Base-by-base conservation (phyloP, 73 alveolate species). In the Paramecium bursaria region DNA sequence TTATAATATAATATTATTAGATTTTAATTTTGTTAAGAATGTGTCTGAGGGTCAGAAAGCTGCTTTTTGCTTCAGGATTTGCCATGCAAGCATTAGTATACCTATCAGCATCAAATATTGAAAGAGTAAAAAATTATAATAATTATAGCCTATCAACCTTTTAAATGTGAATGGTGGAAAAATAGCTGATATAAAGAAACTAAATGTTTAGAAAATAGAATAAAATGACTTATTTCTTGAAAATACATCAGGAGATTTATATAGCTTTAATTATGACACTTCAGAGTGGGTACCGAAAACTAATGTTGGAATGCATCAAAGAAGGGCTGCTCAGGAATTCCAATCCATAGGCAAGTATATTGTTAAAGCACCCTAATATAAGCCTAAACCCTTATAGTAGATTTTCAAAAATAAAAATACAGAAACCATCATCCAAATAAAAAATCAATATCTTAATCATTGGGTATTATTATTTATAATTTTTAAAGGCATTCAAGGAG, bases 281-380 rank as follows among this genome's bases (percentile, higher is more conserved):
- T 85, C 92, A 25, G 90, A 86, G 55, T 96, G 99, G 99, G 89
- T 88, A 17, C 98, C 99, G 6, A 61, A 86, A 48, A 95, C 95
- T 55, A 96, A 96, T 90, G 92, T 91, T 26, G 99, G 99, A 9
- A 57, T 96, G 47, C 99, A 96, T 76, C 90, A 92, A 21, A 79
- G 89, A 25, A 79, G 89, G 42, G 75, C 89, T 53, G 89, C 89
- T 10, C n/a, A 79, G 54, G 89, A 79, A 60, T 79, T 79, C 25
- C 48, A 79, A 79, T 79, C 89, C 13, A 61, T 79, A 9, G 89
- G 89, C 17, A 79, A 54, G 23, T 79, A 67, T 39, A 47, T 67
- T 67, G 82, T 67, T 14, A 67, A 67, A 35, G 82, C 61, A 21
- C 82, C 82, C 3, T 21, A 39, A 11, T 67, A 67, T 11, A 67